phyloP scores from a whole-genome alignment of 2,329 filamentous ascomycete genomes.

The Bipolaris cookei region DNA sequence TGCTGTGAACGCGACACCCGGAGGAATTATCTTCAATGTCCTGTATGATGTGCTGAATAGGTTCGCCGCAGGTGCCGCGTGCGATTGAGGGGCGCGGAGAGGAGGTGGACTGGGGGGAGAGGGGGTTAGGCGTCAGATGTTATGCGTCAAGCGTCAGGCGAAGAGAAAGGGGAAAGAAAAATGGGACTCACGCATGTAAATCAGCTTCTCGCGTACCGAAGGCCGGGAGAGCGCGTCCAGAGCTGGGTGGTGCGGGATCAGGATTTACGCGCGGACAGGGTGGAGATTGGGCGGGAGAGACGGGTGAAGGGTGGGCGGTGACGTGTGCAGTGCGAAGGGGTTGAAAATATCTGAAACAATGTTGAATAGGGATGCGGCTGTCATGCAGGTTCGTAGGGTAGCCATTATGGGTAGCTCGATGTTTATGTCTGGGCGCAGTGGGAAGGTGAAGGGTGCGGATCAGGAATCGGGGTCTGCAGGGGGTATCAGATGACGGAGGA shows the following conservation, averaged over 20 bases:
- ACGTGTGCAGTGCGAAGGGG: background rate
- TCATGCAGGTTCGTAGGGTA: background rate
- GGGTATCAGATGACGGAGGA: background rate
- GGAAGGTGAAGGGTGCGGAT: constrained; percentile 1
- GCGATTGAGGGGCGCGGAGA: background rate
- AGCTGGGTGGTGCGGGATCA: constrained; percentile 1
- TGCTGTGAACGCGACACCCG: background rate
- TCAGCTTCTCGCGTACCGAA: constrained; percentile 1
- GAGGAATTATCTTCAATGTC: background rate
- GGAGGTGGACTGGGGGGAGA: background rate
- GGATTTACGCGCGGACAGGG: background rate
- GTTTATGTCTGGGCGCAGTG: background rate
- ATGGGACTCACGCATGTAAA: background rate
- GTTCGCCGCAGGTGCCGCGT: background rate
- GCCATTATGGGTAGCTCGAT: background rate
- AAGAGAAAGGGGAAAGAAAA: background rate
- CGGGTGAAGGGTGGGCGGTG: background rate
- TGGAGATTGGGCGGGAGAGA: background rate
- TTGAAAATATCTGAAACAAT: background rate
- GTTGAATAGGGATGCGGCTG: background rate
- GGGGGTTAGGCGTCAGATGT: background rate
- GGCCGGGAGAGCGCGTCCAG: constrained; percentile 1
- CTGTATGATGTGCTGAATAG: background rate
- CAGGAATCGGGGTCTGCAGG: background rate
- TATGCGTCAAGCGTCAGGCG: background rate